These are phyloP conservation scores for Sporothrix curviconia DNA, from an alignment of 2,329 filamentous ascomycete genomes.

Conservation along the genomic window DNA sequence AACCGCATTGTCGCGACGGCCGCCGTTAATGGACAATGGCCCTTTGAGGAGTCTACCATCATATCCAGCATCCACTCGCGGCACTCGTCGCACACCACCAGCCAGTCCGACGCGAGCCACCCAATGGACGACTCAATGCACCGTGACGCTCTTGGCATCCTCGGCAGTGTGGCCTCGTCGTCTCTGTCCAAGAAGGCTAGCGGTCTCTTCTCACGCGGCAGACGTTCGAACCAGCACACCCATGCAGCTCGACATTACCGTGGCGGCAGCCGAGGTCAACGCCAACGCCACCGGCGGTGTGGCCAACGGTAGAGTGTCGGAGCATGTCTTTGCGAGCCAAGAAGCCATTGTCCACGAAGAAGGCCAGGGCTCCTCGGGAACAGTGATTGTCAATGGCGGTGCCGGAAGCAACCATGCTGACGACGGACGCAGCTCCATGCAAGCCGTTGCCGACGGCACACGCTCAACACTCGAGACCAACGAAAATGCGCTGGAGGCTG, in stretches of 20 bases:
- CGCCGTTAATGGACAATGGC: conserved; percentile 18
- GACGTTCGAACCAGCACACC: conserved; percentile 7
- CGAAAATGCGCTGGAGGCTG: not conserved
- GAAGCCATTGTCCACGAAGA: conserved; percentile 16
- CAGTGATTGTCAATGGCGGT: not conserved
- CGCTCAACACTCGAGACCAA: not conserved
- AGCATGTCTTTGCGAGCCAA: conserved; percentile 12
- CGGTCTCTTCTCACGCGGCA: conserved; percentile 4
- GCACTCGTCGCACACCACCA: not conserved
- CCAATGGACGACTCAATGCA: not conserved
- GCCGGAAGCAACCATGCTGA: not conserved
- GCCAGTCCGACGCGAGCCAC: not conserved
- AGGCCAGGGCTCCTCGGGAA: not conserved
- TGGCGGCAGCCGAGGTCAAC: not conserved
- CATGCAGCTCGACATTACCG: conserved; percentile 1
- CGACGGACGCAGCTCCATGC: not conserved
- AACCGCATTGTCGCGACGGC: not conserved
- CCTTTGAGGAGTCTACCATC: conserved; percentile 18
- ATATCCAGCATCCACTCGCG: conserved; percentile 13
- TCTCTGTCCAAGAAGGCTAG: conserved; percentile 2
- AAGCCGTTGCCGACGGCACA: conserved; percentile 4
- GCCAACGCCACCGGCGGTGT: not conserved
- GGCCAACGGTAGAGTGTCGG: no score
- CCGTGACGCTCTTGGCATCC: conserved; percentile 12
- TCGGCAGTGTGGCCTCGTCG: conserved; percentile 5